A percentile compares a stretch with the other conserved stretches of the same genome.
Conservation (phyloP, 805 yeast species). For the Pichia eremophila region DNA sequence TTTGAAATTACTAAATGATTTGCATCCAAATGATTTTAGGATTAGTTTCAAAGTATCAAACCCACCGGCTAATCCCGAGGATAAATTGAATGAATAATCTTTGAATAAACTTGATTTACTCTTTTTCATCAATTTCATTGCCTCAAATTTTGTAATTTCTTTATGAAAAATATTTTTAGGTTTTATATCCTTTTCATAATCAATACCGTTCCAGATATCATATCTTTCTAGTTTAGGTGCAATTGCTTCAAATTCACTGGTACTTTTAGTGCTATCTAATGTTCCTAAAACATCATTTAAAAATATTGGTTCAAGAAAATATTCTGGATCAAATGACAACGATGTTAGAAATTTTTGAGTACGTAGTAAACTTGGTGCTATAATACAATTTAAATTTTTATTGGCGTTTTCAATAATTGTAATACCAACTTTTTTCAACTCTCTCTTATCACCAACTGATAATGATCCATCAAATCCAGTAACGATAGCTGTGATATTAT, state of each 20-base stretch:
- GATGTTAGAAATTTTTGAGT: constrained; percentile 81
- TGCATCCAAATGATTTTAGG: constrained; percentile 48
- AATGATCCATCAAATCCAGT: constrained; percentile 58
- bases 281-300: constrained; percentile 34
- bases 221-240: constrained; percentile 21
- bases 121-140: constrained; percentile 14
- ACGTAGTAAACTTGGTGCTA: constrained; percentile 75
- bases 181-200: constrained; percentile 25
- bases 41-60: constrained; percentile 45
- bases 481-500: constrained; percentile 39
- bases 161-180: constrained; percentile 25
- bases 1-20: constrained; percentile 12
- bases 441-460: constrained; percentile 32
- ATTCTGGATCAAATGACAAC: constrained; percentile 45
- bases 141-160: constrained; percentile 14
- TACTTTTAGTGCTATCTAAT: constrained; percentile 17
- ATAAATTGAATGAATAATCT: constrained; percentile 42
- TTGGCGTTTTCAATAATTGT: constrained; percentile 32
- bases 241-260: constrained; percentile 18
- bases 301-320: constrained; percentile 48
- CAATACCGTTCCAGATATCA: constrained; percentile 20
- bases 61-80: constrained; percentile 55
- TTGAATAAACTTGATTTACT: constrained; percentile 31
- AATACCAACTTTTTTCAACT: constrained; percentile 49
- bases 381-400: constrained; percentile 37